Conservation (phyloP, 805 yeast genomes). For the Pichia eremophila region DNA sequence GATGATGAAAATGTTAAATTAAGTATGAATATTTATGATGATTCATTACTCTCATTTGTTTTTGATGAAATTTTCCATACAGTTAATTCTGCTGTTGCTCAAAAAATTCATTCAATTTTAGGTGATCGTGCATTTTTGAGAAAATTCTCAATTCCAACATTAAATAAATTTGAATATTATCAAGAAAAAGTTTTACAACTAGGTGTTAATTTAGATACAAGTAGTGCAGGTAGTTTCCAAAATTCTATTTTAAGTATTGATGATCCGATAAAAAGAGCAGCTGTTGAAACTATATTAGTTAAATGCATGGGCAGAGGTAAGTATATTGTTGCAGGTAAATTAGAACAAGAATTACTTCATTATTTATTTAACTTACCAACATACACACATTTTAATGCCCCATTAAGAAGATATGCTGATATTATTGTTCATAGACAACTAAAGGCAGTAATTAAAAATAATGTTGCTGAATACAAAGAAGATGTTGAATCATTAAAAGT, state of each 20-base stretch:
- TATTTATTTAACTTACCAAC: constrained; percentile 75
- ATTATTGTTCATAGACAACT: constrained; percentile 87
- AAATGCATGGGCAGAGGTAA: constrained; percentile 82
- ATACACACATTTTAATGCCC: constrained; percentile 91
- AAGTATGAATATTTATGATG: constrained; percentile 63
- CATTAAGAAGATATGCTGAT: constrained; percentile 87
- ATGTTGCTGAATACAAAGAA: constrained; percentile 33
- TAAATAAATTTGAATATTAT: constrained; percentile 72
- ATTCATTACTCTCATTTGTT: constrained; percentile 44
- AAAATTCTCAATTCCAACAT: constrained; percentile 78
- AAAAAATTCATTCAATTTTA: constrained; percentile 58
- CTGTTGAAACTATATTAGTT: constrained; percentile 68
- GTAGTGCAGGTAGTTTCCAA: constrained; percentile 62
- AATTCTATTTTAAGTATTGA: constrained; percentile 57
- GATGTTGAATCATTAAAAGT: constrained; percentile 67
- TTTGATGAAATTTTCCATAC: constrained; percentile 70
- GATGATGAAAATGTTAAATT: constrained; percentile 79
- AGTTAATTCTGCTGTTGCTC: constrained; percentile 81
- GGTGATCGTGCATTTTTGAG: constrained; percentile 81
- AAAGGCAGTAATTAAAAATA: constrained; percentile 46
- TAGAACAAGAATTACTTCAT: constrained; percentile 72
- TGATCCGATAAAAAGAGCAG: constrained; percentile 54
- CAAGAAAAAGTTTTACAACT: constrained; percentile 58
- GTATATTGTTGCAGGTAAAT: constrained; percentile 81
- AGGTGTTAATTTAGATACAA: constrained; percentile 64